These are phyloP conservation scores for Suillus plorans DNA, from an alignment of 768 basidiomycete species.

Conservation along the genomic window DNA sequence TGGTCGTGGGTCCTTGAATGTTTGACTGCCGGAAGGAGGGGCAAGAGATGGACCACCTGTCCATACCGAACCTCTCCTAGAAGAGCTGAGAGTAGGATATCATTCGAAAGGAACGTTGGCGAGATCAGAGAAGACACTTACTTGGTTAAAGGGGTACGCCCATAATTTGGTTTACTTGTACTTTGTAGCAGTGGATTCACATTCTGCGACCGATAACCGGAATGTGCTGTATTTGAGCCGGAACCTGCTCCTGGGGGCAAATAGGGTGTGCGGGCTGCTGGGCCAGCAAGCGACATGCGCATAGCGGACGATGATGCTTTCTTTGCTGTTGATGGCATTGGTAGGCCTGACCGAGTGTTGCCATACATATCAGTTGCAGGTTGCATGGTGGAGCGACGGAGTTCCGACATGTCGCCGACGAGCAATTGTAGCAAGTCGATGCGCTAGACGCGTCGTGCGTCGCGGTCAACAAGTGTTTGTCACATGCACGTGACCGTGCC, in stretches of 20 bases:
- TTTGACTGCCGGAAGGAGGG: slow-evolving; percentile 53
- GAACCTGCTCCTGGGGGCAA: slow-evolving; percentile 35
- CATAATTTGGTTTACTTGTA: slow-evolving; percentile 61
- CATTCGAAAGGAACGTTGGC: slow-evolving; percentile 9
- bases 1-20: slow-evolving; percentile 72
- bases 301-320: slow-evolving; percentile 53
- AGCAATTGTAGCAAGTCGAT: slow-evolving; percentile 1
- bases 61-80: slow-evolving; percentile 79
- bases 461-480: slow-evolving; percentile 3
- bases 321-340: slow-evolving; percentile 74
- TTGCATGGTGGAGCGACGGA: slow-evolving; percentile 61
- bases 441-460: slow-evolving; percentile 10
- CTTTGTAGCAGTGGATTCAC: slow-evolving; percentile 69
- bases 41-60: slow-evolving; percentile 44
- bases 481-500: slow-evolving; percentile 1
- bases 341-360: slow-evolving; percentile 62
- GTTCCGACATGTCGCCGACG: slow-evolving; percentile 39
- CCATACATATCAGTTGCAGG: slow-evolving; percentile 48
- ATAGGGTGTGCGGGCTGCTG: slow-evolving; percentile 61
- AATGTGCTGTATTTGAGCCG: slow-evolving; percentile 61
- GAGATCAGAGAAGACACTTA: slow-evolving; percentile 26
- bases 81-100: slow-evolving; percentile 44
- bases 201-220: slow-evolving; percentile 68
- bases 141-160: slow-evolving; percentile 76
- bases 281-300: slow-evolving; percentile 74